Percentiles rank a stretch among this genome's conserved stretches.
phyloP scores from a whole-genome alignment of 768 basidiomycete genomes.

The Lepiota venenata region DNA sequence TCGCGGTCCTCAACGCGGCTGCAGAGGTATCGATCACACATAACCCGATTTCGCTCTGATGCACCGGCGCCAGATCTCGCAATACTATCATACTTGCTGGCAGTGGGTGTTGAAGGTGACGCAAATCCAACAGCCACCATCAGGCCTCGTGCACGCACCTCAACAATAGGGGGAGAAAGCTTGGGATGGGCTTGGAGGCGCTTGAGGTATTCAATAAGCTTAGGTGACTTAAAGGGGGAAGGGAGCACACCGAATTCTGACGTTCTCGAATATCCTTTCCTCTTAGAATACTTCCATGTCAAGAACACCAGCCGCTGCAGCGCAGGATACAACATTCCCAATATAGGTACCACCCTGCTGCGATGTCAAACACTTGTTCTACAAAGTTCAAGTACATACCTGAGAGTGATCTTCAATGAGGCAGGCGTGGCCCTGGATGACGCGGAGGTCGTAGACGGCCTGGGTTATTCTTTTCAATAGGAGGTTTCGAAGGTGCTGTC shows the following conservation, averaged over 20 bases:
- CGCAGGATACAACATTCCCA: slow-evolving; percentile 90
- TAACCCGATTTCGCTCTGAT: slow-evolving; percentile 24
- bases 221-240: slow-evolving; percentile 54
- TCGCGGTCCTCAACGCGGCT: slow-evolving; percentile 65
- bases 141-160: slow-evolving; percentile 85
- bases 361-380: slow-evolving; percentile 8
- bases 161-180: slow-evolving; percentile 62
- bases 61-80: slow-evolving; percentile 24
- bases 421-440: no score
- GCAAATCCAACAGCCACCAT: slow-evolving; percentile 87
- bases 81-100: slow-evolving; percentile 34
- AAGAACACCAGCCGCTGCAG: slow-evolving; percentile 81
- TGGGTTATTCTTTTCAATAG: no score
- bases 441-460: no score
- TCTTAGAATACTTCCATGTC: slow-evolving; percentile 60
- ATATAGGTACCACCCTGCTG: slow-evolving; percentile 83
- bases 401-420: no score
- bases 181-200: slow-evolving; percentile 51
- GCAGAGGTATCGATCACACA: slow-evolving; percentile 28
- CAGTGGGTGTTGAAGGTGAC: slow-evolving; percentile 48
- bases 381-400: slow-evolving; percentile 35
- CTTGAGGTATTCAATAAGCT: slow-evolving; percentile 64
- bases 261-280: slow-evolving; percentile 83
- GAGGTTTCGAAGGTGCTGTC: no score
- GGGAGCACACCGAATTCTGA: slow-evolving; percentile 58